Evolutionary conservation across 2,329 filamentous ascomycete genomes (phyloP).

Genomic region (Aspergillus fischeri): DNA sequence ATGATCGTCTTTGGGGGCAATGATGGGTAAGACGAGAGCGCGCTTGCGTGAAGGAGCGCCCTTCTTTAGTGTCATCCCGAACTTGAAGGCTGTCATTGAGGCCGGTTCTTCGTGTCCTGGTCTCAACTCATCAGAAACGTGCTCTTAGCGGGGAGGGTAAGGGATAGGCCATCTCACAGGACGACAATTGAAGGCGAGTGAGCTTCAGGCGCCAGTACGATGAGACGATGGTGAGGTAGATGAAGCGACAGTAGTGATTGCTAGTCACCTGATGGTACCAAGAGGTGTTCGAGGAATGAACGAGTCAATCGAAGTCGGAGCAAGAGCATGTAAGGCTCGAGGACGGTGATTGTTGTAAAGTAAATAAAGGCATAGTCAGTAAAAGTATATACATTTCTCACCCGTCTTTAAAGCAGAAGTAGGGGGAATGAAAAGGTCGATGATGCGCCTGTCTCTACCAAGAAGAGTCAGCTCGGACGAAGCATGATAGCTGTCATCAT

Average conservation of each 20-base stretch:
- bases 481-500: background rate
- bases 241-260: background rate
- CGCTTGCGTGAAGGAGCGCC: slow-evolving; percentile 35
- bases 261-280: background rate
- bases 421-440: background rate
- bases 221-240: too few species aligned
- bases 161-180: background rate
- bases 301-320: background rate
- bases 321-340: background rate
- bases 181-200: background rate
- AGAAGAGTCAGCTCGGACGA: background rate
- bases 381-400: background rate
- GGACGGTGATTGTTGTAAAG: background rate
- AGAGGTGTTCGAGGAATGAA: background rate
- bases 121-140: background rate
- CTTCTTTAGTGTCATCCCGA: slow-evolving; percentile 36
- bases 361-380: background rate
- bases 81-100: slow-evolving; percentile 32
- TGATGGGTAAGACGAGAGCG: slow-evolving; percentile 38
- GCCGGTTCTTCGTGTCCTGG: background rate
- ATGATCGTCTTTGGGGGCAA: slow-evolving; percentile 43
- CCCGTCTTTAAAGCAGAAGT: background rate
- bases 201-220: background rate
- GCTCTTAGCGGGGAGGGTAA: background rate
- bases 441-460: background rate